Conservation (phyloP, 768 basidiomycete species). For the Postia placenta region DNA sequence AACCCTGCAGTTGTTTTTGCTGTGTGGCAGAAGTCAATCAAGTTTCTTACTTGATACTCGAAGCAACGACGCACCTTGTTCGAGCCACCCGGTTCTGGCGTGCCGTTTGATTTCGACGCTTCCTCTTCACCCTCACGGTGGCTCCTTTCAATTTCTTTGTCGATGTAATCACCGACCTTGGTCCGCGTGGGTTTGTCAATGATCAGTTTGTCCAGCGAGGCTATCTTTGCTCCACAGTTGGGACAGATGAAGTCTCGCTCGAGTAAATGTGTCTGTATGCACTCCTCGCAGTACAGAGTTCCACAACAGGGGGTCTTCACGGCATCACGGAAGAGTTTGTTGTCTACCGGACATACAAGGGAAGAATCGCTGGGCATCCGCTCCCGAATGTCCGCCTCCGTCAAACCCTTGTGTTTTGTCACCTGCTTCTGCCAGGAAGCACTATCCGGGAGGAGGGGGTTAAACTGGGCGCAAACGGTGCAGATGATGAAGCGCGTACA, state of each 20-base stretch:
- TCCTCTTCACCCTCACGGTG: slow-evolving; percentile 45
- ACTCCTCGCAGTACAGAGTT: slow-evolving; percentile 92
- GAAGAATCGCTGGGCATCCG: slow-evolving; percentile 71
- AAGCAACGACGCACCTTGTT: slow-evolving; percentile 9
- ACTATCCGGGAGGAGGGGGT: slow-evolving; percentile 37
- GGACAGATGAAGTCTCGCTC: slow-evolving; percentile 96
- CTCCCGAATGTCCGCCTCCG: slow-evolving; percentile 87
- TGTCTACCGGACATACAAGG: slow-evolving; percentile 86
- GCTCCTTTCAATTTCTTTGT: slow-evolving; percentile 73
- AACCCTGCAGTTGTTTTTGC: slow-evolving; percentile 1
- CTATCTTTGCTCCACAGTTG: slow-evolving; percentile 80
- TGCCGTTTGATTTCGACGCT: slow-evolving; percentile 4
- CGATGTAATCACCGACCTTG: slow-evolving; percentile 77
- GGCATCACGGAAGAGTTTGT: slow-evolving; percentile 88
- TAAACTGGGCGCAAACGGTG: neutral
- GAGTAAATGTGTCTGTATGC: slow-evolving; percentile 88
- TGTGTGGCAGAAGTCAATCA: neutral
- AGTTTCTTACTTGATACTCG: neutral
- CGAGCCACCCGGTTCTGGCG: neutral
- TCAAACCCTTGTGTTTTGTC: slow-evolving; percentile 69
- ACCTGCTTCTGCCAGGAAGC: slow-evolving; percentile 95
- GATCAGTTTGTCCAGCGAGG: slow-evolving; percentile 81
- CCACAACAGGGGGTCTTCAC: slow-evolving; percentile 95
- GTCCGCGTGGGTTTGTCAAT: slow-evolving; percentile 75
- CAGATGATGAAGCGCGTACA: slow-evolving; percentile 46